Evolutionary conservation across 306 rosid genomes (phyloP).

Genomic region (Mimosa bimucronata): DNA sequence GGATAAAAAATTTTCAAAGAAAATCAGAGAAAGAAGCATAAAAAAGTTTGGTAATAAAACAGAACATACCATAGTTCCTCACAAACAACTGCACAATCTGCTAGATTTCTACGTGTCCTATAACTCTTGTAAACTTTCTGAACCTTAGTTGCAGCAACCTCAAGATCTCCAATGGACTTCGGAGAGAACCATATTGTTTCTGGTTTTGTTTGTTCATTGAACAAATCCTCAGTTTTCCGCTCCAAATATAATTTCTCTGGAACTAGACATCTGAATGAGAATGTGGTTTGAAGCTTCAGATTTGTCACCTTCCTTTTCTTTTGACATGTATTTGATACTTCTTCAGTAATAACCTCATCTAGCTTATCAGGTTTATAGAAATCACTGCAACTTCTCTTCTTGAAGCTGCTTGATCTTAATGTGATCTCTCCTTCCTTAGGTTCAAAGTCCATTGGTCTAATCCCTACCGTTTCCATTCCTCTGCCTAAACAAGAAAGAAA

Average conservation of each 20-base stretch:
- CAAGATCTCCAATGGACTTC: constrained; percentile 34
- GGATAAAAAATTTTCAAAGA: neutral
- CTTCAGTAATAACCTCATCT: constrained; percentile 25
- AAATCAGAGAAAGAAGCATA: constrained; percentile 2
- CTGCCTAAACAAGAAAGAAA: constrained; percentile 21
- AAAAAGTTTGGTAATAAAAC: constrained; percentile 4
- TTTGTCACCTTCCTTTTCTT: constrained; percentile 46
- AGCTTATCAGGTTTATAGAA: constrained; percentile 30
- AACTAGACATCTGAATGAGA: constrained; percentile 36
- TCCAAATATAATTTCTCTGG: constrained; percentile 24
- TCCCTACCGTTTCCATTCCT: constrained; percentile 36
- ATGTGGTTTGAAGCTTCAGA: constrained; percentile 43
- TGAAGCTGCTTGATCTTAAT: constrained; percentile 38
- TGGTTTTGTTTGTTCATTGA: constrained; percentile 32
- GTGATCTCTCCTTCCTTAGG: constrained; percentile 42
- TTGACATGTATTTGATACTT: constrained; percentile 17
- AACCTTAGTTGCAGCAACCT: constrained; percentile 66
- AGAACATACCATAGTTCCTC: constrained; percentile 86
- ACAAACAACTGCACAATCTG: constrained; percentile 83
- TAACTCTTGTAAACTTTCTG: constrained; percentile 83
- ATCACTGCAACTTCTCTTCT: constrained; percentile 29
- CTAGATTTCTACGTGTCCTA: constrained; percentile 71
- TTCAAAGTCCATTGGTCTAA: constrained; percentile 32
- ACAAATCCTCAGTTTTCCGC: constrained; percentile 22
- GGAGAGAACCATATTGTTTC: constrained; percentile 37